Evolutionary conservation across 2,329 filamentous ascomycete genomes (phyloP), one percentile per base, ranked within the genome.

Genomic region (Dothiorella sarmentorum): DNA sequence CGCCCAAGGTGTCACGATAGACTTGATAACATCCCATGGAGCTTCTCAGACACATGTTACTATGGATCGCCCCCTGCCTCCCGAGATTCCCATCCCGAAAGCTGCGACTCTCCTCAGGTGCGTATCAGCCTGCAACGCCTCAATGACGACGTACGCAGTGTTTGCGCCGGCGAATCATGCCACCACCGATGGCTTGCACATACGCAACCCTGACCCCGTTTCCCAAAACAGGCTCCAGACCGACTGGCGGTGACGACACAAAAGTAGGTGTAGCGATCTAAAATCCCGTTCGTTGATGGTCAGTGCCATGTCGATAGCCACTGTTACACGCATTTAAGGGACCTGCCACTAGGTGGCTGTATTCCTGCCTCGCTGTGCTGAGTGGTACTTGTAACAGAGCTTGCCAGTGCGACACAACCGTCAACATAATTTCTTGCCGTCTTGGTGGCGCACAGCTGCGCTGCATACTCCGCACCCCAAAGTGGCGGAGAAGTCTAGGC

Each of bases 121-220:
- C 33, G 49, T 53, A 53, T 53, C 49, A 53, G 49, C 49, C 49
- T 53, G 49, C 35, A 53, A 53, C 49, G 24, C 49, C 49, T 40
- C 35, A 29, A 29, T 22, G 35, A 33, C 49, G 20, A 40, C 24
- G 49, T 40, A 53, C 49, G n/a, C 22, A 29, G 43, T 15, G 29
- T 24, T 7, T 27, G 24, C n/a, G 33, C 22, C 22, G 7, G 18
- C 49, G 5, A 17, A 40, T 27, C 9, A 27, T 27, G 35, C 49
- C 17, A n/a, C 11, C 22, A 27, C 22, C 3, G 29, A n/a, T n/a
- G n/a, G n/a, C n/a, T n/a, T n/a, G n/a, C n/a, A n/a, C n/a, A n/a
- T 15, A 18, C 22, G 22, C 20, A 38, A 4, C 9, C 3, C 18
- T 31, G 35, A 29, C n/a, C 15, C 27, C 47, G 15, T 5, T 6